Percentiles rank a stretch among this genome's conserved stretches.
phyloP scores from a whole-genome alignment of 768 basidiomycete species.

The Boletellus ananiceps region DNA sequence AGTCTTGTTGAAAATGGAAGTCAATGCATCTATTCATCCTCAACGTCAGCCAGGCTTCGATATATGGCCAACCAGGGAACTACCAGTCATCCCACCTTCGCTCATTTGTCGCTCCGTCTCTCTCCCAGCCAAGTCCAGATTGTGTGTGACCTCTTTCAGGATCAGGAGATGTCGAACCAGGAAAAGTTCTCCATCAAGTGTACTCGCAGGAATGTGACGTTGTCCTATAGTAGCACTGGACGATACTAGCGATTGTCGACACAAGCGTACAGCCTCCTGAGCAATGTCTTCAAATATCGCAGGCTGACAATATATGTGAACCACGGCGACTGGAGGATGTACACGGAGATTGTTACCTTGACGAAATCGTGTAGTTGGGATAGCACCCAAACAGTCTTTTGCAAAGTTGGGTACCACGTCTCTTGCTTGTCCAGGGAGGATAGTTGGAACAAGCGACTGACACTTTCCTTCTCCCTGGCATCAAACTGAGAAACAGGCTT shows the following conservation, averaged over 20 bases:
- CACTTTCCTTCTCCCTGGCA: slow-evolving; percentile 63
- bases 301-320: slow-evolving; percentile 48
- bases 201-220: slow-evolving; percentile 40
- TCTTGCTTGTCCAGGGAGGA: slow-evolving; percentile 70
- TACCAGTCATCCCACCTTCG: slow-evolving; percentile 58
- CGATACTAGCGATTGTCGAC: slow-evolving; percentile 72
- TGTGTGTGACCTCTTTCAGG: slow-evolving; percentile 83
- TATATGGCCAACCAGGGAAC: neutral
- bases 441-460: slow-evolving; percentile 64
- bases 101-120: slow-evolving; percentile 42
- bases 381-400: slow-evolving; percentile 88
- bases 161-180: slow-evolving; percentile 86
- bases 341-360: slow-evolving; percentile 51
- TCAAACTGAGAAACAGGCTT: slow-evolving; percentile 42
- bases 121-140: slow-evolving; percentile 58
- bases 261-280: slow-evolving; percentile 83
- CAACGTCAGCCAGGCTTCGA: slow-evolving; percentile 1
- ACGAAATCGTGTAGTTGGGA: slow-evolving; percentile 88
- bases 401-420: slow-evolving; percentile 89
- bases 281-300: slow-evolving; percentile 96
- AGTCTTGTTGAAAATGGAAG: slow-evolving; percentile 31
- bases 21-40: slow-evolving; percentile 24
- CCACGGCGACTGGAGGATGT: neutral
- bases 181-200: slow-evolving; percentile 78
- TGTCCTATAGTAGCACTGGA: slow-evolving; percentile 64